Evolutionary conservation across 78 protist species (phyloP).

Genomic region (Thecamonas trahens): DNA sequence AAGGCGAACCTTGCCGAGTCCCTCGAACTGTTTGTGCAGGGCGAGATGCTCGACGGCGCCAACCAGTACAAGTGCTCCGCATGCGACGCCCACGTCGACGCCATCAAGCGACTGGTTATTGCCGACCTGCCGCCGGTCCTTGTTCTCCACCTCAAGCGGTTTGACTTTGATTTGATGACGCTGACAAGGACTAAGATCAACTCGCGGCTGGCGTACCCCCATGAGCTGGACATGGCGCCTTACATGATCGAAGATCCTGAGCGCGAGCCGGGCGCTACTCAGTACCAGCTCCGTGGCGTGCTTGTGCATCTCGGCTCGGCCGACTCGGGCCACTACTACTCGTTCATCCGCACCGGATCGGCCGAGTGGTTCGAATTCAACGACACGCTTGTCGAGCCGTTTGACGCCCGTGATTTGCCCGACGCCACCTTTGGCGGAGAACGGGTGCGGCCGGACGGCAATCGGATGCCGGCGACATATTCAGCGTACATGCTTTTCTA

Average conservation of each 20-base stretch:
- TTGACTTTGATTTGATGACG: no score
- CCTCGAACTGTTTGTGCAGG: slow-evolving; percentile 55
- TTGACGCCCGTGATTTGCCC: slow-evolving; percentile 17
- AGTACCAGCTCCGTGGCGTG: slow-evolving; percentile 46
- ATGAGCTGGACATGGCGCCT: slow-evolving; percentile 46
- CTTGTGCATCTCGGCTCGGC: slow-evolving; percentile 76
- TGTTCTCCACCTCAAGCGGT: slow-evolving; percentile 49
- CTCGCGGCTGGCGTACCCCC: slow-evolving; percentile 46
- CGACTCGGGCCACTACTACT: slow-evolving; percentile 79
- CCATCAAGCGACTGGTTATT: slow-evolving; percentile 48
- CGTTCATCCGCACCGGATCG: slow-evolving; percentile 15
- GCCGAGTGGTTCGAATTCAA: slow-evolving; percentile 57
- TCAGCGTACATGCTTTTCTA: slow-evolving; percentile 71
- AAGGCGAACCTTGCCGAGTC: slow-evolving; percentile 55
- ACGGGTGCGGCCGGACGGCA: background rate
- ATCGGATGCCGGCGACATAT: background rate
- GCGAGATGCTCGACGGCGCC: slow-evolving; percentile 85
- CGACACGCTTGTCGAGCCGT: slow-evolving; percentile 39
- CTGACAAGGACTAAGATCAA: no score
- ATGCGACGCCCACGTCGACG: slow-evolving; percentile 49
- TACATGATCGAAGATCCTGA: slow-evolving; percentile 46
- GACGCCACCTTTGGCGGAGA: slow-evolving; percentile 47
- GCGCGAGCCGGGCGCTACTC: background rate
- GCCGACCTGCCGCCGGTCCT: slow-evolving; percentile 43
- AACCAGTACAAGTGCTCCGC: slow-evolving; percentile 73